phyloP scores from a whole-genome alignment of 441 rosid genomes.

The Arabidopsis hybrid region DNA sequence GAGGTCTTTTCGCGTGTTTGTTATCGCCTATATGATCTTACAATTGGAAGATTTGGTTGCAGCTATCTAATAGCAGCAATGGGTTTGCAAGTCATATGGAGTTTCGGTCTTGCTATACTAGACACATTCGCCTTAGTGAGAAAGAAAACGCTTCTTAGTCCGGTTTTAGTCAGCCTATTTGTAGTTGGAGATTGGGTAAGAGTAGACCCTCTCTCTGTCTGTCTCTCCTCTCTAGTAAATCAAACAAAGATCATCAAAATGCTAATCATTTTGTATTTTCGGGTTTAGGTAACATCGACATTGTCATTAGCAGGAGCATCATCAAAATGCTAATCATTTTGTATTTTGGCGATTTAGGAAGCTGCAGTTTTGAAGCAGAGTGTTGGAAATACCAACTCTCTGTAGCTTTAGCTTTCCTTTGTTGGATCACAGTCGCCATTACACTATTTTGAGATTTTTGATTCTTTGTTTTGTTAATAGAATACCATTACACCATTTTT shows the following conservation, averaged over 20 bases:
- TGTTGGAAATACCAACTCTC: conserved; percentile 60
- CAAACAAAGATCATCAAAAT: not conserved
- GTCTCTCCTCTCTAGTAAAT: conserved; percentile 12
- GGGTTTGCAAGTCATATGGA: conserved; percentile 73
- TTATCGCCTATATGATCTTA: not conserved
- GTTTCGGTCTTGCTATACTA: conserved; percentile 58
- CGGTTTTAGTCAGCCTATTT: conserved; percentile 60
- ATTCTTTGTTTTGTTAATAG: conserved; percentile 46
- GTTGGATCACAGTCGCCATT: conserved; percentile 57
- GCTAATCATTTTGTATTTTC: conserved; percentile 3
- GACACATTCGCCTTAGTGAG: conserved; percentile 56
- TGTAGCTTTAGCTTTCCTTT: conserved; percentile 62
- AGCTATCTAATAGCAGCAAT: conserved; percentile 72
- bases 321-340: no score
- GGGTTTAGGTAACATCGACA: conserved; percentile 53
- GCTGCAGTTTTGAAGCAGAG: conserved; percentile 50
- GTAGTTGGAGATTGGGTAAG: conserved; percentile 76
- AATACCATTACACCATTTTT: conserved; percentile 16
- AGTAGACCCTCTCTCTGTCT: not conserved
- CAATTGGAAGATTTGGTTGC: conserved; percentile 19
- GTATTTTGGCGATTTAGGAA: conserved; percentile 50
- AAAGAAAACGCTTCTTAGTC: conserved; percentile 56
- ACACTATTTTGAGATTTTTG: conserved; percentile 45
- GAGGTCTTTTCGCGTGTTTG: conserved; percentile 4
- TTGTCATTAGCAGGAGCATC: conserved; percentile 64